Conservation (phyloP, 176 grass and related monocot genomes). For the Aegilops bicornis region DNA sequence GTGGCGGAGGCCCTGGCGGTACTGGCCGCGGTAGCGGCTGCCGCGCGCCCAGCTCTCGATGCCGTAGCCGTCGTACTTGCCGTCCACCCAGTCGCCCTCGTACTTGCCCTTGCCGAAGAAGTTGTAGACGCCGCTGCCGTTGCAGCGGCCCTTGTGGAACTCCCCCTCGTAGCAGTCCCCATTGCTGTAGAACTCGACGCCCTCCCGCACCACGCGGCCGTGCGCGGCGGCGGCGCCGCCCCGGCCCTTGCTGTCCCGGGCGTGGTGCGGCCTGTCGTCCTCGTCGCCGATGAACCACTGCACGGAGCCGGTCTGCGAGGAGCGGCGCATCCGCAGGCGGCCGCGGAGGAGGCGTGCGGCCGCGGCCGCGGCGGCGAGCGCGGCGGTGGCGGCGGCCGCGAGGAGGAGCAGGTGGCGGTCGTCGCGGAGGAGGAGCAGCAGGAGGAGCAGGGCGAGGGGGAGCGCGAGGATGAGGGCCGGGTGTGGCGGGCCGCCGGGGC, state of each 20-base stretch:
- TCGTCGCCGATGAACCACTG: conserved; percentile 74
- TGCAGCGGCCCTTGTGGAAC: conserved; percentile 61
- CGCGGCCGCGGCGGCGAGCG: conserved; percentile 41
- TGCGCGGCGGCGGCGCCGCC: background rate
- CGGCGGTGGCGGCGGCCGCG: conserved; percentile 28
- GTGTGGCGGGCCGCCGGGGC: conserved; percentile 22
- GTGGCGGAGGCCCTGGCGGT: conserved; percentile 47
- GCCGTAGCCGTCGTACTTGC: conserved; percentile 67
- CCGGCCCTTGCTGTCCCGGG: conserved; percentile 8
- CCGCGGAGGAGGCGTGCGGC: conserved; percentile 37
- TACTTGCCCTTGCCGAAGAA: conserved; percentile 50
- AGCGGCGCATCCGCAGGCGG: conserved; percentile 40
- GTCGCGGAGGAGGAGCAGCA: conserved; percentile 49
- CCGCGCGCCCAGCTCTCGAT: conserved; percentile 59
- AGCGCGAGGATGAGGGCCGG: conserved; percentile 35
- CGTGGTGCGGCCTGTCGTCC: conserved; percentile 33
- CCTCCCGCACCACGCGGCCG: conserved; percentile 47
- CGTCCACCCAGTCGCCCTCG: conserved; percentile 82
- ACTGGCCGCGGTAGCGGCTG: conserved; percentile 66
- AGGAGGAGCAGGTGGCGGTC: conserved; percentile 47
- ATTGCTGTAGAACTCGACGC: conserved; percentile 65
- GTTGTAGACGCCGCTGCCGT: conserved; percentile 61
- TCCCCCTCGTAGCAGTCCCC: conserved; percentile 80
- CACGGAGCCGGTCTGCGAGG: conserved; percentile 33
- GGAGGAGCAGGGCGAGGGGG: conserved; percentile 36